Percentiles rank a stretch among this genome's conserved stretches.
phyloP scores from a whole-genome alignment of 2,329 filamentous ascomycete genomes.

The Colletotrichum caudatum region DNA sequence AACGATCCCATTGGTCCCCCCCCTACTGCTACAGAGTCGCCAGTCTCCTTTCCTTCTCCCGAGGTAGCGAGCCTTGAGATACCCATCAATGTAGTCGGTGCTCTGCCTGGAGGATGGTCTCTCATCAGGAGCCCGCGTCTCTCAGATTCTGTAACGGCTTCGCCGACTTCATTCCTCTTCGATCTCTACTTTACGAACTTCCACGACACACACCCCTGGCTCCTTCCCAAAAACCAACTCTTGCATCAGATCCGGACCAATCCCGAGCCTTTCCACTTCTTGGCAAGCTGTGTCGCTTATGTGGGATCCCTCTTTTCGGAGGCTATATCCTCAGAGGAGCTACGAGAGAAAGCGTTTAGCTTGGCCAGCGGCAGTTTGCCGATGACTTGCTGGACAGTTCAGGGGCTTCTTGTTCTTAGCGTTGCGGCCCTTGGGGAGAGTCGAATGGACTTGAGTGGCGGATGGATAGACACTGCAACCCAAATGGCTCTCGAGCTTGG shows the following conservation, averaged over 20 bases:
- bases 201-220: conserved; percentile 42
- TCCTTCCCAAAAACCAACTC: conserved; percentile 38
- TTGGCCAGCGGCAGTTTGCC: conserved; percentile 50
- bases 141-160: conserved; percentile 32
- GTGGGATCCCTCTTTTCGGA: conserved; percentile 54
- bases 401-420: conserved; percentile 50
- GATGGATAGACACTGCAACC: conserved; percentile 47
- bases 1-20: conserved; percentile 45
- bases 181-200: conserved; percentile 49
- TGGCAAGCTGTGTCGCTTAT: conserved; percentile 51
- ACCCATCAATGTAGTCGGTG: conserved; percentile 43
- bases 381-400: conserved; percentile 50
- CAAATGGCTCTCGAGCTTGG: conserved; percentile 50
- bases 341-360: conserved; percentile 49
- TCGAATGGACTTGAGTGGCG: conserved; percentile 46
- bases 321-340: conserved; percentile 48
- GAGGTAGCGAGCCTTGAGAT: conserved; percentile 43
- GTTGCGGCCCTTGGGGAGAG: conserved; percentile 49
- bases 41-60: conserved; percentile 39
- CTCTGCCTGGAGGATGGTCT: conserved; percentile 45
- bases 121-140: conserved; percentile 39
- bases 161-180: conserved; percentile 36
- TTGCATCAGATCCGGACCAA: conserved; percentile 26
- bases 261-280: conserved; percentile 44
- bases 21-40: conserved; percentile 3